A percentile compares a stretch with the other conserved stretches of the same genome.
Evolutionary conservation across 129 eudicot genomes (phyloP).

Genomic region (Arctium minus): DNA sequence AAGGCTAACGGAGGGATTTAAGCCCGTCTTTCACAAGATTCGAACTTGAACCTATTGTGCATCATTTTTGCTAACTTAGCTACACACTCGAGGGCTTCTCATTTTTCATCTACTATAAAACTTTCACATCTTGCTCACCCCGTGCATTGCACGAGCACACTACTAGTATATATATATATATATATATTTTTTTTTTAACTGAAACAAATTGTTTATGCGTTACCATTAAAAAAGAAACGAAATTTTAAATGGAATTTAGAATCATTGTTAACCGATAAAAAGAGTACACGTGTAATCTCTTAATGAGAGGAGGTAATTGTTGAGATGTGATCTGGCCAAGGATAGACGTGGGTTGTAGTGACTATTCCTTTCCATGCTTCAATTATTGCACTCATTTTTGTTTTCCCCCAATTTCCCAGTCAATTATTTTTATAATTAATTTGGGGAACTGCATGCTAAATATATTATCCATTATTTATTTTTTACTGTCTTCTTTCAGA

Average conservation of each 20-base stretch:
- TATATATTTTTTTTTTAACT: too few relatives aligned
- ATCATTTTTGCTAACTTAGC: too few relatives aligned
- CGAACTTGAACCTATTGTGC: too few relatives aligned
- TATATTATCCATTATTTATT: not conserved
- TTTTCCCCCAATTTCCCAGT: not conserved
- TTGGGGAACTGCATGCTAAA: not conserved
- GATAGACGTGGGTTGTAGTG: conserved; percentile 27
- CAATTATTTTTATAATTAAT: not conserved
- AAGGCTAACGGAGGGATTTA: too few relatives aligned
- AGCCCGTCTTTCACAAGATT: too few relatives aligned
- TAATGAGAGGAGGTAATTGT: conserved; percentile 19
- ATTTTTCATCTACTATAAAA: too few relatives aligned
- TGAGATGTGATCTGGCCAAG: conserved; percentile 24
- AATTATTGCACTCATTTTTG: conserved; percentile 20
- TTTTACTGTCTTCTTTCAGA: not conserved
- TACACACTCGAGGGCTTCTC: too few relatives aligned
- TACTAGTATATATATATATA: too few relatives aligned
- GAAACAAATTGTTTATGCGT: too few relatives aligned
- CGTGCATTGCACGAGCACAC: too few relatives aligned
- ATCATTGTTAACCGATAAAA: conserved; percentile 10
- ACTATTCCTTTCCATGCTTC: conserved; percentile 24
- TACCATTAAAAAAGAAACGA: too few relatives aligned
- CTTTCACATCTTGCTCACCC: too few relatives aligned
- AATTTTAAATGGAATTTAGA: not conserved
- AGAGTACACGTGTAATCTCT: not conserved